These are phyloP conservation scores for Coemansia sp. DNA, from an alignment of 192 early-diverging fungal species.

Conservation along the genomic window DNA sequence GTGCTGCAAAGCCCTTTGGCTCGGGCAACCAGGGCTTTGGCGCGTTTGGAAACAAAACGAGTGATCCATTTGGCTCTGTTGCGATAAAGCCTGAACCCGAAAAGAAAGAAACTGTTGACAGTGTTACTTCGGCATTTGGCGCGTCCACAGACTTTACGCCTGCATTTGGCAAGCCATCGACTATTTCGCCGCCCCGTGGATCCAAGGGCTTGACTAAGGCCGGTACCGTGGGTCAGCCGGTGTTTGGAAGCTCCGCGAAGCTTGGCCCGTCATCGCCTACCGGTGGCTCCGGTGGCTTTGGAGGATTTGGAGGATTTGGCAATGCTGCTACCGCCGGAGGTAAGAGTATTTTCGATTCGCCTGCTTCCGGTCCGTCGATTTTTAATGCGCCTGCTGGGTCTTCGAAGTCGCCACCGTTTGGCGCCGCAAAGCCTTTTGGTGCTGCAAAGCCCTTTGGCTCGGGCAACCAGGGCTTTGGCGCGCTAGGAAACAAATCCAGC, in stretches of 20 bases:
- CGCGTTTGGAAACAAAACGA: too few species aligned
- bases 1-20: not conserved
- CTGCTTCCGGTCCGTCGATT: conserved; percentile 17
- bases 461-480: too few species aligned
- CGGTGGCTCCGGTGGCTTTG: conserved; percentile 8
- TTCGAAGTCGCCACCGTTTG: conserved; percentile 1
- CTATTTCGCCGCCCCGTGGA: not conserved
- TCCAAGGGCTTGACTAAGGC: not conserved
- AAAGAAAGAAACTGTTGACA: too few species aligned
- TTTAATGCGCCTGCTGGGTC: conserved; percentile 7
- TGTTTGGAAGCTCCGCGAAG: conserved; percentile 38
- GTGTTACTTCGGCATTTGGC: conserved; percentile 8
- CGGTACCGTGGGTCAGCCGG: conserved; percentile 19
- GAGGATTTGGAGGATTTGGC: conserved; percentile 14
- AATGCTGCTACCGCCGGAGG: conserved; percentile 2
- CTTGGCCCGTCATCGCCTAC: conserved; percentile 14
- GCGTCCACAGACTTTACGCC: conserved; percentile 5
- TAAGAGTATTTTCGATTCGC: conserved; percentile 34
- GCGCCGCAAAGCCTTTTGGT: conserved; percentile 1
- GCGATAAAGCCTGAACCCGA: too few species aligned
- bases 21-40: too few species aligned
- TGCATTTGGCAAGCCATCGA: conserved; percentile 29
- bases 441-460: not conserved
- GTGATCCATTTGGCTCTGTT: too few species aligned
- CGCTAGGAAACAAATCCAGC: too few species aligned